A percentile compares a stretch with the other conserved stretches of the same genome.
These are phyloP conservation scores for Pythium volutum DNA, from an alignment of 352 stramenopile genomes.

Conservation along the genomic window DNA sequence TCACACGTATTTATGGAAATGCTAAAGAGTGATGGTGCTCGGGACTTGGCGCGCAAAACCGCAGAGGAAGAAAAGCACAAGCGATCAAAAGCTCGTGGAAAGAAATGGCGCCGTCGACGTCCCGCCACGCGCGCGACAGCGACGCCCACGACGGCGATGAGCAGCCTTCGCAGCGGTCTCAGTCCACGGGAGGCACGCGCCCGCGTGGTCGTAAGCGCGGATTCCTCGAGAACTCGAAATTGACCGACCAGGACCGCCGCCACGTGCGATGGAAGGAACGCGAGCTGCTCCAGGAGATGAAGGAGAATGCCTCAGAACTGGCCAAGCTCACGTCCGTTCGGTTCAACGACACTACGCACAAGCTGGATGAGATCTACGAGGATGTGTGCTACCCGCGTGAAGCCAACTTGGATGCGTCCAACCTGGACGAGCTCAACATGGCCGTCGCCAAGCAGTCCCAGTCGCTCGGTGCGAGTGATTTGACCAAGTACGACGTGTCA, in stretches of 20 bases:
- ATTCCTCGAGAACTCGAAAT: conserved; percentile 64
- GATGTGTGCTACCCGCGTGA: conserved; percentile 77
- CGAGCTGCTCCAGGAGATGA: conserved; percentile 69
- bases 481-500: conserved; percentile 73
- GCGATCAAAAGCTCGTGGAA: not conserved
- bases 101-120: conserved; percentile 20
- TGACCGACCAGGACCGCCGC: conserved; percentile 69
- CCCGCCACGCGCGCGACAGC: conserved; percentile 10
- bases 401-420: conserved; percentile 77
- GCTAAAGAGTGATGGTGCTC: conserved; percentile 7
- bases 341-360: conserved; percentile 56
- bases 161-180: conserved; percentile 3
- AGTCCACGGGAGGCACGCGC: not conserved
- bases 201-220: conserved; percentile 34
- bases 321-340: conserved; percentile 55
- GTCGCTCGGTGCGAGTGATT: conserved; percentile 60
- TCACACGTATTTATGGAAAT: not conserved
- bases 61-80: not conserved
- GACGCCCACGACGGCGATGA: conserved; percentile 14
- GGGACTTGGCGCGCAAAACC: conserved; percentile 12
- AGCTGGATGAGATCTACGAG: conserved; percentile 77
- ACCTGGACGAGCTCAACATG: conserved; percentile 80
- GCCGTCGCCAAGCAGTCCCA: conserved; percentile 74
- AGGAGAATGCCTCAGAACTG: conserved; percentile 65
- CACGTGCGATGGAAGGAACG: conserved; percentile 73